A percentile compares a stretch with the other conserved stretches of the same genome.
These are phyloP conservation scores for Pelargonium myrrhifolium DNA, from an alignment of 441 rosid species.

Conservation along the genomic window DNA sequence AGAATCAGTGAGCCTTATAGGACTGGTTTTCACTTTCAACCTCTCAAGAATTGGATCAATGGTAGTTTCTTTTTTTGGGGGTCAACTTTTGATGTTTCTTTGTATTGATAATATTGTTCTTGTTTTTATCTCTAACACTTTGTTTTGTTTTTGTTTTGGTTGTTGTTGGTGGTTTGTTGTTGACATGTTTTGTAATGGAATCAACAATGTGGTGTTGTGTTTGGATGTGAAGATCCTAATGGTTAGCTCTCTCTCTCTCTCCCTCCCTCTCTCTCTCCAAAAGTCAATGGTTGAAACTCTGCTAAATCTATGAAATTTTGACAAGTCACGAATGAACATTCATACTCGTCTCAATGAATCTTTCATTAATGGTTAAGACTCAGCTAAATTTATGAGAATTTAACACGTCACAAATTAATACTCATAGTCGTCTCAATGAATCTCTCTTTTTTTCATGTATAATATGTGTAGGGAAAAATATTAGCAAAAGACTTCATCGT, in stretches of 20 bases:
- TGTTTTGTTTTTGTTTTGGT: too few relatives aligned
- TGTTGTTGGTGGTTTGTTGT: neutral
- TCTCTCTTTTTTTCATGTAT: too few relatives aligned
- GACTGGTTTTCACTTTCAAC: slow-evolving; percentile 75
- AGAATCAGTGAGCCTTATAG: slow-evolving; percentile 48
- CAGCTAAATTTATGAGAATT: too few relatives aligned
- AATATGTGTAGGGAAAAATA: too few relatives aligned
- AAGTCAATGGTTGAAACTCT: neutral
- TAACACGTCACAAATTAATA: too few relatives aligned
- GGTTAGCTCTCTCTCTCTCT: neutral
- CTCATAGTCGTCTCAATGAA: too few relatives aligned
- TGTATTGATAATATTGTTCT: neutral
- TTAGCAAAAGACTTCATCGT: too few relatives aligned
- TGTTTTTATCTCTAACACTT: neutral
- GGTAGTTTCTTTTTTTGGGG: slow-evolving; percentile 30
- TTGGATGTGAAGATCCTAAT: neutral
- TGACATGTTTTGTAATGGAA: neutral
- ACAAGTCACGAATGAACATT: too few relatives aligned
- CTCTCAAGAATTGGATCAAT: slow-evolving; percentile 82
- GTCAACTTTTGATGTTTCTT: neutral
- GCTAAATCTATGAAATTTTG: neutral
- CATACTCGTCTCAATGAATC: too few relatives aligned
- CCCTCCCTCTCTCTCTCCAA: too few relatives aligned
- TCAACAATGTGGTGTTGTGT: neutral
- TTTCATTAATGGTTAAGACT: too few relatives aligned